Percentiles rank a stretch among this genome's conserved stretches.
These are phyloP conservation scores for Stachybotrys elegans DNA, from an alignment of 2,329 filamentous ascomycete genomes.

Conservation along the genomic window DNA sequence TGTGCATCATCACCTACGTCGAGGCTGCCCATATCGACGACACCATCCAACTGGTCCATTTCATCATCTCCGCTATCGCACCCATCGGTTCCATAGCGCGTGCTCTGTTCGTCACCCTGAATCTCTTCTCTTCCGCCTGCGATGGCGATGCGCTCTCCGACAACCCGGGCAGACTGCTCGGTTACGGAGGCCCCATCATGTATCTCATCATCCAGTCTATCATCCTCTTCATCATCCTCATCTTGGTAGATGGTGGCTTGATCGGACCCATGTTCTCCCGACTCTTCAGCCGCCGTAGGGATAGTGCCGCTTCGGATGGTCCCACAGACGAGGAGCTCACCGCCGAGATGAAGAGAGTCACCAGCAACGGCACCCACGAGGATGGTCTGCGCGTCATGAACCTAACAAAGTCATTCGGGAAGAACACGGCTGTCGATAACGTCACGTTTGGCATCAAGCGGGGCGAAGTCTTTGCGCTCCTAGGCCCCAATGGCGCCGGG, in stretches of 20 bases:
- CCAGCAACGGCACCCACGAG: conserved; percentile 24
- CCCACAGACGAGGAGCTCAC: conserved; percentile 55
- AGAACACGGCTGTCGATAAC: conserved; percentile 78
- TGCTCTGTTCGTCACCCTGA: conserved; percentile 71
- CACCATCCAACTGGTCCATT: conserved; percentile 66
- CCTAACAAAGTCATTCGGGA: conserved; percentile 73
- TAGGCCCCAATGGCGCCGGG: conserved; percentile 88
- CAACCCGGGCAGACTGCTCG: conserved; percentile 64
- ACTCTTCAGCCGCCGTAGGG: conserved; percentile 25
- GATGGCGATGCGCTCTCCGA: conserved; percentile 55
- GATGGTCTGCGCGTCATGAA: conserved; percentile 76
- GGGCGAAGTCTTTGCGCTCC: conserved; percentile 80
- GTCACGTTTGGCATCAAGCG: conserved; percentile 76
- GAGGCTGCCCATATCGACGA: conserved; percentile 64
- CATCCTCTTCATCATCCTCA: conserved; percentile 63
- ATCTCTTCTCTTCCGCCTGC: conserved; percentile 79
- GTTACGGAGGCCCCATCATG: conserved; percentile 79
- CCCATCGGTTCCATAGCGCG: conserved; percentile 73
- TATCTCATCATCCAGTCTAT: conserved; percentile 74
- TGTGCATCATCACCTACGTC: conserved; percentile 69
- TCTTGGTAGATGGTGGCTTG: conserved; percentile 78
- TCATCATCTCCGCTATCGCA: conserved; percentile 66
- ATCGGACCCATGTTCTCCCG: conserved; percentile 47
- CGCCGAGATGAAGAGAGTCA: conserved; percentile 60
- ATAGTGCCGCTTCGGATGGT: conserved; percentile 21